Percentiles rank a stretch among this genome's conserved stretches.
Conservation (phyloP, 306 rosid genomes). For the Spatholobus suberectus region DNA sequence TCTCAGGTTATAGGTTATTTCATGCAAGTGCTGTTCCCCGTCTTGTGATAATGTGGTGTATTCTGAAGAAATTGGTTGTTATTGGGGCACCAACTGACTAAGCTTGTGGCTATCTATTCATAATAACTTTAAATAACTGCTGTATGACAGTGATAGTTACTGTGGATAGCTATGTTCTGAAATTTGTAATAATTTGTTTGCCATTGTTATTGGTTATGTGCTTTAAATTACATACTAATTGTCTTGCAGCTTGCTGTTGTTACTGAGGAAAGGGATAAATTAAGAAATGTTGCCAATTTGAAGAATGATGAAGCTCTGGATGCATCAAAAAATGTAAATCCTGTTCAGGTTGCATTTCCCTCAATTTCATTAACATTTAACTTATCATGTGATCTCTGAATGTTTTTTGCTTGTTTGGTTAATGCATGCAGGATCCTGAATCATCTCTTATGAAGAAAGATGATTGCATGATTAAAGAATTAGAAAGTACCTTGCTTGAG, state of each 20-base stretch:
- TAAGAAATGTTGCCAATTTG: slow-evolving; percentile 58
- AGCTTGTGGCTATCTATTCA: neutral
- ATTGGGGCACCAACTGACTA: neutral
- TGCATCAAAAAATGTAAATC: slow-evolving; percentile 49
- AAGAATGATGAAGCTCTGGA: slow-evolving; percentile 59
- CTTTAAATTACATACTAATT: slow-evolving; percentile 22
- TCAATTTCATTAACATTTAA: slow-evolving; percentile 24
- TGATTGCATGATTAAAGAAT: slow-evolving; percentile 64
- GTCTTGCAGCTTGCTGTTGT: slow-evolving; percentile 76
- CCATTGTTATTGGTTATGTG: slow-evolving; percentile 34
- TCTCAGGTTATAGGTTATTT: too few relatives aligned
- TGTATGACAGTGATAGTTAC: slow-evolving; percentile 25
- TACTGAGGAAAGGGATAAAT: slow-evolving; percentile 79
- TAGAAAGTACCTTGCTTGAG: slow-evolving; percentile 62
- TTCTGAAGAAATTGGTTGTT: slow-evolving; percentile 4
- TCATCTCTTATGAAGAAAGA: slow-evolving; percentile 72
- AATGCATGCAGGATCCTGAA: slow-evolving; percentile 73
- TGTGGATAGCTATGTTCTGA: slow-evolving; percentile 17
- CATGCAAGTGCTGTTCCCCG: too few relatives aligned
- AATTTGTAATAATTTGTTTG: slow-evolving; percentile 14
- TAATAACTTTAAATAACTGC: slow-evolving; percentile 17
- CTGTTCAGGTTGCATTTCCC: slow-evolving; percentile 61
- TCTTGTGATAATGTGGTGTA: slow-evolving; percentile 9
- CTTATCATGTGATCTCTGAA: slow-evolving; percentile 27
- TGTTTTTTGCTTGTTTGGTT: slow-evolving; percentile 43